Base-by-base conservation (phyloP, 805 yeast genomes). In the Myxozyma geophila region DNA sequence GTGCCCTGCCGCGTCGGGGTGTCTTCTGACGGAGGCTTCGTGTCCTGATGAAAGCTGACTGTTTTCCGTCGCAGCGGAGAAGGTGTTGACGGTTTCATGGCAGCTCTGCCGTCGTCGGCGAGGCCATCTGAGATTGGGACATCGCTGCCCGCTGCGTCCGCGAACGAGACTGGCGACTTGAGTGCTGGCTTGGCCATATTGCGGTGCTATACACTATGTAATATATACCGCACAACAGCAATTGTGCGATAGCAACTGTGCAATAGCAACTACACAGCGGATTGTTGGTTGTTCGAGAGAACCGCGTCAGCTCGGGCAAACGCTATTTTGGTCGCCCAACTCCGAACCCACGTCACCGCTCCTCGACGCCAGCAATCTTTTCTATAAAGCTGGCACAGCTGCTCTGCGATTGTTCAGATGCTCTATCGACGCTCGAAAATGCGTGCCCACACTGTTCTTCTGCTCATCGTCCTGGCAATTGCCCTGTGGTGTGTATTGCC, bases 21-120 rank as follows among this genome's bases (percentile, higher is more conserved):
- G 48, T 61, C 66, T 7, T 59, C 60, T 10, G 62, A 55, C 44
- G 66, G 68, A 9, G 68, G 68, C 40, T 64, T 64, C 12, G 68
- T 64, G 56, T 58, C 63, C 19, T 50, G 54, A 50, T 64, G 68
- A 39, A 64, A 64, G 23, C 55, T 36, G 46, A 64, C 68, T 33
- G 62, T 23, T 41, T 54, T 54, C 40, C 43, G 52, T 19, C 57
- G 17, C 17, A 37, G 58, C 43, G 65, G 40, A 13, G 49, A 46
- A 8, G 60, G 43, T n/a, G 55, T 17, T 19, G 50, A 7, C 1
- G 59, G 9, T 8, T 36, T 43, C 44, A 36, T 44, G 17, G 44
- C 47, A 39, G 57, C 36, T 39, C 44, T 19, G 47, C 47, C 59
- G 48, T 36, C 49, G 48, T 44, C 44, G 53, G 58, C 23, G 33